A percentile compares a stretch with the other conserved stretches of the same genome.
Evolutionary conservation across 805 yeast species (phyloP).

Genomic region (Kodamaea sagamina): DNA sequence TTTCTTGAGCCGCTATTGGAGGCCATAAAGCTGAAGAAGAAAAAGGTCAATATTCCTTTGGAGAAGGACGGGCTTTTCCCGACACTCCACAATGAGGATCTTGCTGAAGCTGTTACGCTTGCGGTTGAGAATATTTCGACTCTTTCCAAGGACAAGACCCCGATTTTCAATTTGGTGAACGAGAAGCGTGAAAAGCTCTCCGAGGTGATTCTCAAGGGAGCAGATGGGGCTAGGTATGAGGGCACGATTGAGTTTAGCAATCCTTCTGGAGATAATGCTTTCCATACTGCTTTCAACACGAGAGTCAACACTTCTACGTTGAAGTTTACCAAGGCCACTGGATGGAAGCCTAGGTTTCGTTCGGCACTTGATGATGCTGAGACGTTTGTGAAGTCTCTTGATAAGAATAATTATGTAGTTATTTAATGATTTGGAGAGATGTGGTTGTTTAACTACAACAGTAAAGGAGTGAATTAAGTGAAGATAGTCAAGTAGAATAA

Average conservation of each 20-base stretch:
- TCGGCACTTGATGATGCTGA: background rate
- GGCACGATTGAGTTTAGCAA: background rate
- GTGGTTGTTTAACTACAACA: no score
- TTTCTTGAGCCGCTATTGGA: background rate
- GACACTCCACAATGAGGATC: background rate
- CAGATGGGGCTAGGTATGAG: background rate
- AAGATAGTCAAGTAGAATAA: no score
- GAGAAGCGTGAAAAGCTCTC: background rate
- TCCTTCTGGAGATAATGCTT: background rate
- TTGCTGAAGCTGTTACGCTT: background rate
- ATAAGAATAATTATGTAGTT: no score
- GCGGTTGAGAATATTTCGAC: background rate
- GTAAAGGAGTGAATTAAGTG: no score
- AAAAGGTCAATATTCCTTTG: background rate
- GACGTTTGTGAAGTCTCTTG: no score
- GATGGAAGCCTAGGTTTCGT: background rate
- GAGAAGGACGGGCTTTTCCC: background rate
- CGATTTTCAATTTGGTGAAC: conserved; percentile 1
- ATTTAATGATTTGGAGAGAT: no score
- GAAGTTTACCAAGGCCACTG: background rate
- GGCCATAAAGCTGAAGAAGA: background rate
- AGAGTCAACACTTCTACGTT: background rate
- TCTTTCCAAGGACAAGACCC: background rate
- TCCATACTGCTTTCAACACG: background rate
- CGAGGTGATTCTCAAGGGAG: background rate